Percentiles rank a stretch among this genome's conserved stretches.
Conservation (phyloP, 306 rosid genomes). For the Trifolium repens region DNA sequence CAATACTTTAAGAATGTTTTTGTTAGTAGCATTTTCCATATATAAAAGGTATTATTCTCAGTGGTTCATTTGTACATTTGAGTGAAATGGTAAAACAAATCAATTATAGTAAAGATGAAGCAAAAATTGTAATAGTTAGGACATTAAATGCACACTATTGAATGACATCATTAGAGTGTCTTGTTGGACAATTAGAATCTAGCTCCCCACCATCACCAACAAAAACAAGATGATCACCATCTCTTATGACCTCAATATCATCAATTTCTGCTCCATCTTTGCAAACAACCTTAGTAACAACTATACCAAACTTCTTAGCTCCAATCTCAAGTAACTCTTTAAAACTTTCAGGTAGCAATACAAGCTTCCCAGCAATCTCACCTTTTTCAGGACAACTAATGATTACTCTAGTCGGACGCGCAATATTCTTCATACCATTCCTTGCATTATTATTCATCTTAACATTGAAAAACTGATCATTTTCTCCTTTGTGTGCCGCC, state of each 20-base stretch:
- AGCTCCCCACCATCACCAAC: conserved; percentile 34
- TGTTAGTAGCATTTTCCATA: too few species aligned
- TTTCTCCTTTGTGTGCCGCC: conserved; percentile 61
- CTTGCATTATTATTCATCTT: conserved; percentile 24
- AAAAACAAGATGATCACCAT: conserved; percentile 79
- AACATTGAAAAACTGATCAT: conserved; percentile 42
- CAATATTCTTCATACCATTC: conserved; percentile 36
- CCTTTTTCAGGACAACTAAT: conserved; percentile 77
- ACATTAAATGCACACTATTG: background rate
- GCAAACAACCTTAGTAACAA: conserved; percentile 51
- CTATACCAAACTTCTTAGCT: conserved; percentile 63
- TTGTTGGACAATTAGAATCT: conserved; percentile 22
- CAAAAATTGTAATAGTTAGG: too few species aligned
- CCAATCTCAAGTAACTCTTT: conserved; percentile 76
- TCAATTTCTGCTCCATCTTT: conserved; percentile 82
- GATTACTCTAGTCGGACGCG: conserved; percentile 53
- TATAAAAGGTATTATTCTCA: too few species aligned
- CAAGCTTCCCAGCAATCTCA: conserved; percentile 66
- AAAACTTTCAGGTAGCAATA: conserved; percentile 67
- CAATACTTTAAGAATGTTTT: too few species aligned
- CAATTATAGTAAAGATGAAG: too few species aligned
- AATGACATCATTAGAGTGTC: conserved; percentile 13
- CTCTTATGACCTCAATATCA: conserved; percentile 79
- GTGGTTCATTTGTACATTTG: too few species aligned
- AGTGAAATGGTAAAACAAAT: background rate